These are phyloP conservation scores for Tulasnella sp. DNA, from an alignment of 768 basidiomycete genomes.

Conservation along the genomic window DNA sequence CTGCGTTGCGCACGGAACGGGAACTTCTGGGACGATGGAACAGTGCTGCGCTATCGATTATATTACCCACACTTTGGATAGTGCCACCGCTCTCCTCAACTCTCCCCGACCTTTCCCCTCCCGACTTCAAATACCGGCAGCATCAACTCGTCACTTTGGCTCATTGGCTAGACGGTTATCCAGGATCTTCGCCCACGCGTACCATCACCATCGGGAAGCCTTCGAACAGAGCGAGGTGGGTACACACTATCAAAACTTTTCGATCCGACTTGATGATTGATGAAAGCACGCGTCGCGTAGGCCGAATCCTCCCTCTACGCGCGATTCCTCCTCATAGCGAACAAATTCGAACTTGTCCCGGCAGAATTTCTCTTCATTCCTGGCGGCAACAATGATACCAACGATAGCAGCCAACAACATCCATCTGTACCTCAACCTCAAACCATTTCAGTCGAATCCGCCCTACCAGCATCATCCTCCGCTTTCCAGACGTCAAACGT, in stretches of 20 bases:
- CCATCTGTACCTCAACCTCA: neutral
- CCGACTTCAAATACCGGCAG: constrained; percentile 66
- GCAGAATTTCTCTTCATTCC: constrained; percentile 61
- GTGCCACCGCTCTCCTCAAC: constrained; percentile 83
- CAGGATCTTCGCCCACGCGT: constrained; percentile 92
- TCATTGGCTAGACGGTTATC: constrained; percentile 85
- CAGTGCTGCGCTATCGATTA: constrained; percentile 98
- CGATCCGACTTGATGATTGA: neutral
- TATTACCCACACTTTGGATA: constrained; percentile 85
- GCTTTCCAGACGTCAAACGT: neutral
- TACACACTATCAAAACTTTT: neutral
- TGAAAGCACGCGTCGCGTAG: too few relatives aligned
- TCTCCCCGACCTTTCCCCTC: constrained; percentile 88
- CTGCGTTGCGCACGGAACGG: constrained; percentile 88
- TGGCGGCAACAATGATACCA: neutral
- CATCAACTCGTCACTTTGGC: constrained; percentile 79
- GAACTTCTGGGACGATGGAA: constrained; percentile 61
- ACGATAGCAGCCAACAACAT: neutral
- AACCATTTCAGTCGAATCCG: neutral
- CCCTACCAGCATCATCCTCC: neutral
- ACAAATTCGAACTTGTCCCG: constrained; percentile 72
- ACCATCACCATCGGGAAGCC: constrained; percentile 85
- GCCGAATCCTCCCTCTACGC: constrained; percentile 84
- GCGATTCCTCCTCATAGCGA: constrained; percentile 75
- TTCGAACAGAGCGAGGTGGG: constrained; percentile 71